Percentiles rank a stretch among this genome's conserved stretches.
Conservation (phyloP, 768 basidiomycete species). For the Podaxis sp. region DNA sequence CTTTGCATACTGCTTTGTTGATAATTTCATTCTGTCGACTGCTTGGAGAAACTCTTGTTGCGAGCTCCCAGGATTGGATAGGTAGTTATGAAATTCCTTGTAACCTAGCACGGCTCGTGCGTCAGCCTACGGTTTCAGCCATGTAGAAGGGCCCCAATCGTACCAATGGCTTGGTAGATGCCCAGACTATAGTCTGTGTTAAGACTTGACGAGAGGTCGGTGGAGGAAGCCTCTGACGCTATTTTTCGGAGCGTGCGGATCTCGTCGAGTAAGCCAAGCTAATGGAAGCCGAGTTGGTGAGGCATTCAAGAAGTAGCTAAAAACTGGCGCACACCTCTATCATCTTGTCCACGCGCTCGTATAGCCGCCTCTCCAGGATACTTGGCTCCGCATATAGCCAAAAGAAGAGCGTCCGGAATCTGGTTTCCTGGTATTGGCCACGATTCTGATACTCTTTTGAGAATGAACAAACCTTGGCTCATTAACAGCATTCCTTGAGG, state of each 20-base stretch:
- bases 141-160: not conserved
- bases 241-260: conserved; percentile 54
- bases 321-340: conserved; percentile 54
- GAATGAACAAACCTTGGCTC: conserved; percentile 50
- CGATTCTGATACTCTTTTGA: not conserved
- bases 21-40: conserved; percentile 77
- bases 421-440: conserved; percentile 28
- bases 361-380: conserved; percentile 63
- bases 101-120: conserved; percentile 59
- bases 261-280: conserved; percentile 84
- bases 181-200: conserved; percentile 72
- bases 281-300: conserved; percentile 9
- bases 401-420: conserved; percentile 84
- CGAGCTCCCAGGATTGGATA: conserved; percentile 41
- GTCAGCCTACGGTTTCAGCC: not conserved
- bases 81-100: conserved; percentile 81
- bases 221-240: conserved; percentile 17
- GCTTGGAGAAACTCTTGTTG: conserved; percentile 51
- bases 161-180: conserved; percentile 94
- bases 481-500: conserved; percentile 31
- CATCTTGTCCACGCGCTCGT: conserved; percentile 87
- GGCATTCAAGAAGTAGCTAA: not conserved
- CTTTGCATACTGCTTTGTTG: conserved; percentile 90
- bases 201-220: not conserved
- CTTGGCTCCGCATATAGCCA: conserved; percentile 84